Evolutionary conservation across 2,329 filamentous ascomycete genomes (phyloP), one percentile per base, ranked within the genome.

Genomic region (Dactylellina cionopaga): DNA sequence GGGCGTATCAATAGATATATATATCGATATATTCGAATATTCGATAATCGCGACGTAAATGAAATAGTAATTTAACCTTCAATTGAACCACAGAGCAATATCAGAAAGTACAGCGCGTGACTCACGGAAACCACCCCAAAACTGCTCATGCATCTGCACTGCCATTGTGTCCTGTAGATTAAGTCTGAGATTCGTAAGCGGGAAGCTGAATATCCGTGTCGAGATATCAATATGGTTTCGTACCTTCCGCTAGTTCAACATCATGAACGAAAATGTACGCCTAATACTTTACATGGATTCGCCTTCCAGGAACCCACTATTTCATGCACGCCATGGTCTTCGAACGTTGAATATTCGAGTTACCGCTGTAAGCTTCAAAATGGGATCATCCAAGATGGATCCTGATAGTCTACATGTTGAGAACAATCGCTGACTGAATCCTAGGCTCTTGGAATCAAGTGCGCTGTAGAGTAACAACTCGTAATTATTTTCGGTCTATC

Each of bases 181-280:
- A n/a, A n/a, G n/a, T n/a, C n/a, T n/a, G n/a, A 33, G 15, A 52
- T 52, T 52, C 49, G 49, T 52, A 52, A 52, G 49, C 49, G n/a
- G 35, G 29, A 35, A 52, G 39, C 15, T 43, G 7, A 51, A 5
- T 15, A 41, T 37, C 35, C 22, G 49, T 31, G 15, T 41, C 33
- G 6, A 55, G 25, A 51, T 51, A n/a, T n/a, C n/a, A n/a, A n/a
- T n/a, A 51, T 51, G 10, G 17, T 51, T 24, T 55, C 33, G 41
- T 55, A 55, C 51, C 33, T 29, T 29, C 33, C 29, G 51, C 33
- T 41, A 35, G 9, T 55, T 35, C 51, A 35, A 55, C 29, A 27
- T 55, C 51, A 35, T 41, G 13, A 43, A 43, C 15, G 39, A 11
- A 11, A 11, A 33, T 11, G 39, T 19, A 43, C 22, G 39, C 39